Base-by-base conservation (phyloP, 2,329 filamentous ascomycete genomes). In the Davidsoniella neocaledoniae region DNA sequence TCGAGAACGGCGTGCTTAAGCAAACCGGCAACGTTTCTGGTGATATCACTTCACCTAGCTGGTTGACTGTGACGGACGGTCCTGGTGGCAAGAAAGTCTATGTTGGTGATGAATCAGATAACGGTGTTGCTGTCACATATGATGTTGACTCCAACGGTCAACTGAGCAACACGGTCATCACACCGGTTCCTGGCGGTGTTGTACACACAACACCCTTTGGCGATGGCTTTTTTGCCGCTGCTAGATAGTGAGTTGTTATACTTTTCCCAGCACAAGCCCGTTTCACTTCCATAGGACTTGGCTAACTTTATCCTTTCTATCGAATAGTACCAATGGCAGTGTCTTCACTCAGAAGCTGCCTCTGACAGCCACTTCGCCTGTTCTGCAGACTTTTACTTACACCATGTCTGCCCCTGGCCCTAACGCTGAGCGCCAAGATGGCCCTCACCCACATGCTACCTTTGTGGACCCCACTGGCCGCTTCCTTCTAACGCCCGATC, bases 371-470 rank as follows among this genome's bases (percentile, higher is more conserved):
- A 55, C 54, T 42, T 58, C 59, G 3, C 55, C 58, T 26, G 54
- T 63, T 12, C 47, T 65, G 3, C 63, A 69, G 53, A 62, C 61
- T 52, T 55, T 66, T 45, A 60, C 62, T 37, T 71, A 67, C 59
- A 66, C 63, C 54, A 63, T 70, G 62, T 53, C 62, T 2, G 55
- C 57, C 7, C 63, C 64, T 0, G 71, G 72, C 0, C 64, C 70
- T 9, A 62, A 65, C 43, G 61, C 68, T 4, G 59, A 56, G 26
- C 68, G 74, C n/a, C 74, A 78, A 58, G 68, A 76, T 51, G 67
- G 65, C 4, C 65, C 73, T 5, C 74, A 77, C 55, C 73, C 72
- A 6, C 74, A 77, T 60, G 66, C 70, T 16, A 67, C 66, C 4
- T 65, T 72, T 55, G 60, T 64, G 9, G 73, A 72, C 53, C 70